Base-by-base conservation (phyloP, 495 filamentous ascomycete species). In the Podospora appendiculata region DNA sequence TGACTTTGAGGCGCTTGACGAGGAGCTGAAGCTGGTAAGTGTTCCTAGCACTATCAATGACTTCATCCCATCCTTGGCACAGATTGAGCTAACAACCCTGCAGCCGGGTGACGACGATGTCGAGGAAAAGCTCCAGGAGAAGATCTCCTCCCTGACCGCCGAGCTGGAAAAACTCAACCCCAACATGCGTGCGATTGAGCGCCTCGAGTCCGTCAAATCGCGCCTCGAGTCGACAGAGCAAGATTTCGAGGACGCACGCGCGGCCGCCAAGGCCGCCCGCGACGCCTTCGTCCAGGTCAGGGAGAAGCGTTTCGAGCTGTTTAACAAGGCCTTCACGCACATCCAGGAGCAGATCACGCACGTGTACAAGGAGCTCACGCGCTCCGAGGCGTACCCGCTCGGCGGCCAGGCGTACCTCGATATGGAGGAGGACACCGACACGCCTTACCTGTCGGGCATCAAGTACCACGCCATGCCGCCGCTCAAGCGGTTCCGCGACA, bases 381-480 rank as follows among this genome's bases (percentile, higher is more conserved):
- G 87, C 41, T 89, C 85, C 52, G 67, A 82, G n/a, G 81, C 84
- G 12, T 89, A 90, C 63, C 90, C 90, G 9, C 75, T 96, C 47
- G 93, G 94, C 56, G 93, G 93, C 39, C 88, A 91, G 75, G 93
- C 93, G 40, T 95, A 95, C 63, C 84, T 99, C 40, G 94, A 96
- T 60, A 89, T 90, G 63, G 89, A 91, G 61, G 84, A 86, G 60
- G 90, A 96, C 68, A 85, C 83, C 32, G 88, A 92, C 58, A 76
- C 69, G 32, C 94, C 93, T 0, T 97, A 95, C 70, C 81, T 95
- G 0, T 87, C 86, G 47, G 93, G 93, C 17, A 88, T 99, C 70
- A 95, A 94, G 58, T 99, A 97, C 70, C 89, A 96, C 68, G 93
- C 94, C 58, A 97, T 96, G 91, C 93, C 93, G 19, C 93, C 93